Evolutionary conservation across 805 yeast genomes (phyloP), one percentile per base, ranked within the genome.

Genomic region (Yamadazyma paraphyllophila): DNA sequence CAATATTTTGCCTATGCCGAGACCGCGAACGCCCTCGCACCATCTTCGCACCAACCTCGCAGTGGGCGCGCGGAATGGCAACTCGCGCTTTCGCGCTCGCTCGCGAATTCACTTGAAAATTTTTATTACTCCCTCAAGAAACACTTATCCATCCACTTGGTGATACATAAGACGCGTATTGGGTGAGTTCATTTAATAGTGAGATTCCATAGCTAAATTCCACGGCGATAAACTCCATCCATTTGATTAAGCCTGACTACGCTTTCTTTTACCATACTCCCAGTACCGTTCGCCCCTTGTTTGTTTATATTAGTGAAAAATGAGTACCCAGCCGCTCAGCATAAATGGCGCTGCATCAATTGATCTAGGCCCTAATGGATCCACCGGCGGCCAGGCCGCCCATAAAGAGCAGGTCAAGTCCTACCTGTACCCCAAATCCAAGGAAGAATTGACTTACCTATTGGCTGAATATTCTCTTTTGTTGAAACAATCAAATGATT

Each of bases 401-500:
- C 4, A 29, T 10, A 12, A 32, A 7, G 31, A 29, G 8, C 9
- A n/a, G 7, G 32, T 26, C 24, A 41, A 33, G 14, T 26, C 17
- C 6, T 43, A 43, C 34, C 37, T 12, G 20, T 37, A 24, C n/a
- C 46, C 46, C n/a, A 48, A 49, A 29, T 47, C 64, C 5, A 62
- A 56, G 47, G 55, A 56, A 33, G 62, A 66, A 25, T 56, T 67
- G 35, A 53, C 46, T 38, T 58, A 50, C 16, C 45, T 67, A 11
- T 53, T 67, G 27, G 54, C 53, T n/a, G 59, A 59, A 25, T 67
- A 66, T 39, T 35, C 36, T 14, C 41, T 36, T 31, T 32, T 36
- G 11, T 30, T 31, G 14, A 43, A 15, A 15, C 41, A 43, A 26
- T 15, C 46, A 8, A 43, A 37, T 13, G 46, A 53, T 32, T 52